phyloP scores from a whole-genome alignment of 768 basidiomycete species.

The Boletus rex-veris region DNA sequence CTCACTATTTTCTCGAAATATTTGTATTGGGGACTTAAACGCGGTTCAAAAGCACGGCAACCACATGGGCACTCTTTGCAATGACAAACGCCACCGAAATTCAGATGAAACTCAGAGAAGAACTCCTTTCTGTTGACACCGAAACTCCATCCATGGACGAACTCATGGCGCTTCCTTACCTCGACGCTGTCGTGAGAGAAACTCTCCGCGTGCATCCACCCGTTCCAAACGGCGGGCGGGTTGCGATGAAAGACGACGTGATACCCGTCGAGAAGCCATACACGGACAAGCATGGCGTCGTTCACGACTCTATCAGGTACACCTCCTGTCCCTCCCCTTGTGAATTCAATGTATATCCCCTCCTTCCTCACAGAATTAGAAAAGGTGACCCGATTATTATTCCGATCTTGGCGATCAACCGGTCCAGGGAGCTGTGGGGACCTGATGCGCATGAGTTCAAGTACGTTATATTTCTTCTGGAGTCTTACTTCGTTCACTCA shows the following conservation, averaged over 20 bases:
- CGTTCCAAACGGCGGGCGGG: conserved; percentile 41
- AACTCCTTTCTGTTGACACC: conserved; percentile 48
- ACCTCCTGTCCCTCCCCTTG: neutral
- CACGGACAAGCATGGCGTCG: conserved; percentile 40
- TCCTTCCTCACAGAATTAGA: conserved; percentile 27
- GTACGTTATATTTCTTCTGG: conserved; percentile 30
- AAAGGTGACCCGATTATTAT: conserved; percentile 48
- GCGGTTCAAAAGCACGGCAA: conserved; percentile 29
- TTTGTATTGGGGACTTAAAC: neutral
- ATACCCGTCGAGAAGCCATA: conserved; percentile 48
- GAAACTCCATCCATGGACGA: conserved; percentile 68
- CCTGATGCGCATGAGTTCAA: conserved; percentile 58
- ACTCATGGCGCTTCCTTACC: conserved; percentile 60
- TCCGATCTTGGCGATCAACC: conserved; percentile 53
- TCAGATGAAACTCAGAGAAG: conserved; percentile 57
- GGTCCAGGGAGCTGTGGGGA: conserved; percentile 56
- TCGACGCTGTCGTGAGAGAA: conserved; percentile 64
- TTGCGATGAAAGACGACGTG: conserved; percentile 50
- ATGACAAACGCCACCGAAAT: conserved; percentile 45
- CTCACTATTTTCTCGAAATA: too few relatives aligned
- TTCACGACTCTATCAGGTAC: conserved; percentile 40
- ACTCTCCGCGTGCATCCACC: conserved; percentile 50
- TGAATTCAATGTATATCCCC: neutral
- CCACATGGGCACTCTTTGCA: conserved; percentile 58
- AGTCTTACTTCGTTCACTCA: neutral